Evolutionary conservation across 1,284 basidiomycete genomes (phyloP).

Genomic region (Ceratorhiza oryzae-sativae): DNA sequence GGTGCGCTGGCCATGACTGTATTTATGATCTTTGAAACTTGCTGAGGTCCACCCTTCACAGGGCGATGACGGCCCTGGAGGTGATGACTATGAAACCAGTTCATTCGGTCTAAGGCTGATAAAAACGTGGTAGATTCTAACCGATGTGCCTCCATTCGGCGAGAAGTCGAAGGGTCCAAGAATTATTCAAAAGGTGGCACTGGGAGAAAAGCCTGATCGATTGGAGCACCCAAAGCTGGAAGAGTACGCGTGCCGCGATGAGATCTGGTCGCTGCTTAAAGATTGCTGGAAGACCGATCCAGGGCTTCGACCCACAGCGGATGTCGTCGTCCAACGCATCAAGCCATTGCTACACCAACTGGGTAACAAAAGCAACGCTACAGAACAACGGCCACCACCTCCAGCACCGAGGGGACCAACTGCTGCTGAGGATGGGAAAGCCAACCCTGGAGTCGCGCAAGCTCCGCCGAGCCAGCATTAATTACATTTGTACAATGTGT

Average conservation of each 20-base stretch:
- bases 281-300: slow-evolving; percentile 14
- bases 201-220: not conserved
- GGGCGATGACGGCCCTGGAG: slow-evolving; percentile 35
- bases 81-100: not conserved
- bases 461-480: no score
- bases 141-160: slow-evolving; percentile 20
- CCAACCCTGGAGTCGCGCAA: no score
- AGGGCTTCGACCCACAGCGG: slow-evolving; percentile 3
- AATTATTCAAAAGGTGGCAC: slow-evolving; percentile 3
- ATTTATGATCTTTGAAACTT: no score
- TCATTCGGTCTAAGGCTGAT: not conserved
- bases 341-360: not conserved
- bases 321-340: not conserved
- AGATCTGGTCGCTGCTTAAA: slow-evolving; percentile 19
- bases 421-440: no score
- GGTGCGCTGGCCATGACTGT: not conserved
- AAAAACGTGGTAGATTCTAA: slow-evolving; percentile 13
- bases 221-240: slow-evolving; percentile 12
- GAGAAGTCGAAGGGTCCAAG: slow-evolving; percentile 7
- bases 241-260: not conserved
- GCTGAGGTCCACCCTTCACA: no score
- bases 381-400: not conserved
- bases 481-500: no score
- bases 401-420: not conserved
- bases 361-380: not conserved